A percentile compares a stretch with the other conserved stretches of the same genome.
These are phyloP conservation scores for Aschersonia sp. DNA, from an alignment of 2,329 filamentous ascomycete genomes.

Conservation along the genomic window DNA sequence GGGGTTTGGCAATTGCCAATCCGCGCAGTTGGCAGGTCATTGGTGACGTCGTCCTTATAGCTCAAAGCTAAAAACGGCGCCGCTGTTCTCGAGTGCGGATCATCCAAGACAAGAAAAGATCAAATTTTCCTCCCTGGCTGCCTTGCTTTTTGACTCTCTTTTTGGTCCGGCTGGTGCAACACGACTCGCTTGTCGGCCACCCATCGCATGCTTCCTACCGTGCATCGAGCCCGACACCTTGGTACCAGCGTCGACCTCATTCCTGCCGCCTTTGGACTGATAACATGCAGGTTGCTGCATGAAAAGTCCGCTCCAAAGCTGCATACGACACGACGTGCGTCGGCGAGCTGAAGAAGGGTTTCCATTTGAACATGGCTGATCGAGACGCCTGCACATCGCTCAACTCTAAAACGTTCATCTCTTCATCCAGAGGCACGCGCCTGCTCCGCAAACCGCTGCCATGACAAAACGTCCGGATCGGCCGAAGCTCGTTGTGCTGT, in stretches of 20 bases:
- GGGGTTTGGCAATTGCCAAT: neutral
- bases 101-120: neutral
- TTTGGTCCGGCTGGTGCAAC: too few species aligned
- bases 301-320: neutral
- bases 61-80: neutral
- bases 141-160: neutral
- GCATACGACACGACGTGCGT: neutral
- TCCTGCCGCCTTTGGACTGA: neutral
- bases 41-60: neutral
- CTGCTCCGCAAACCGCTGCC: neutral
- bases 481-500: constrained; percentile 1
- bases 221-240: neutral
- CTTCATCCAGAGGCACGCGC: neutral
- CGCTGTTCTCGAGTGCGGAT: neutral
- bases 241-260: neutral
- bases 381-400: neutral
- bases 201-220: too few species aligned
- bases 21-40: neutral
- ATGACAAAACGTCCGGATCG: constrained; percentile 3
- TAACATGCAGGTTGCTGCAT: neutral
- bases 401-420: neutral
- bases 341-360: too few species aligned
- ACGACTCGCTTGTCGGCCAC: too few species aligned
- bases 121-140: neutral
- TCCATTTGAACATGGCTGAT: too few species aligned